phyloP scores from a whole-genome alignment of 2,329 filamentous ascomycete species.

The Aspergillus proliferans region DNA sequence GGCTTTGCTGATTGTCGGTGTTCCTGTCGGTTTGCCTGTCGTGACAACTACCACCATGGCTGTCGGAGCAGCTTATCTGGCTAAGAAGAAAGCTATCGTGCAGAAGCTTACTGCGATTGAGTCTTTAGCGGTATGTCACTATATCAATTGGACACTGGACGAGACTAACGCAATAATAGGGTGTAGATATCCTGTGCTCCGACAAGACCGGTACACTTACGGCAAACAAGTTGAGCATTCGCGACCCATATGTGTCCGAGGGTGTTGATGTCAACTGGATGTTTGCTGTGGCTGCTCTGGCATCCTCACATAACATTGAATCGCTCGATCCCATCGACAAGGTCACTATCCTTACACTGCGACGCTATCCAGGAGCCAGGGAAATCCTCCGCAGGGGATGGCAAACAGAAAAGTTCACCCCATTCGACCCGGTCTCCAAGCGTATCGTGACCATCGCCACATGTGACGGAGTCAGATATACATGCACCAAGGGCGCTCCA shows the following conservation, averaged over 20 bases:
- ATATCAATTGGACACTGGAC: neutral
- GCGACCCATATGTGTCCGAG: slow-evolving; percentile 70
- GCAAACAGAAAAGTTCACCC: slow-evolving; percentile 68
- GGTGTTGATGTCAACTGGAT: slow-evolving; percentile 76
- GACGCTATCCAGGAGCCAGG: slow-evolving; percentile 67
- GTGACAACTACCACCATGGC: slow-evolving; percentile 73
- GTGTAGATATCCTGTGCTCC: slow-evolving; percentile 73
- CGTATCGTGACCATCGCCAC: slow-evolving; percentile 66
- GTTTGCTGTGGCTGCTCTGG: slow-evolving; percentile 72
- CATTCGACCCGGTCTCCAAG: slow-evolving; percentile 70
- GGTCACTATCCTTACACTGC: slow-evolving; percentile 67
- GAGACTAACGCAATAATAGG: slow-evolving; percentile 20
- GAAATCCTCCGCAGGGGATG: slow-evolving; percentile 68
- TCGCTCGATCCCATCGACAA: slow-evolving; percentile 75
- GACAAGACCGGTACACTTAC: slow-evolving; percentile 74
- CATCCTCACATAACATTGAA: slow-evolving; percentile 72
- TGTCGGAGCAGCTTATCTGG: slow-evolving; percentile 70
- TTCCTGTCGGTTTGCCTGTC: slow-evolving; percentile 74
- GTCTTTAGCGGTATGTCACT: slow-evolving; percentile 55
- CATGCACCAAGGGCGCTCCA: slow-evolving; percentile 71
- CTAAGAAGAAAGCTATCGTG: slow-evolving; percentile 71
- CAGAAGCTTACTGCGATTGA: slow-evolving; percentile 75
- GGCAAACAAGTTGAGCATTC: slow-evolving; percentile 61
- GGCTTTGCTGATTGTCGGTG: slow-evolving; percentile 68
- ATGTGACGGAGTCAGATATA: slow-evolving; percentile 63